Evolutionary conservation across 2,329 filamentous ascomycete species (phyloP).

Genomic region (Tricladium varicosporioides): DNA sequence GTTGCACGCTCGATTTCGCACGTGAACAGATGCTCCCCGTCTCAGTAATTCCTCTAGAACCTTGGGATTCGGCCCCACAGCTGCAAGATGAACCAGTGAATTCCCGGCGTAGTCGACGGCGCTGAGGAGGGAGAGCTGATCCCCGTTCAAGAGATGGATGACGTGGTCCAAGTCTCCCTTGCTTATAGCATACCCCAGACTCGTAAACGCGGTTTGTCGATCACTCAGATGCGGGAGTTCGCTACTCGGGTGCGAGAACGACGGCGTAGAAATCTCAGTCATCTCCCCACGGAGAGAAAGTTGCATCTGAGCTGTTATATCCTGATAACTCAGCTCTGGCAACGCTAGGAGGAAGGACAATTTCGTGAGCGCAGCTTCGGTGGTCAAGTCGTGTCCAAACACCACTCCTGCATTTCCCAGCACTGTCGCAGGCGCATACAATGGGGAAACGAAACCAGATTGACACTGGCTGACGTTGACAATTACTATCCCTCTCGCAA

Average conservation of each 20-base stretch:
- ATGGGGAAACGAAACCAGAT: constrained; percentile 53
- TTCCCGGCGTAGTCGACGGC: constrained; percentile 39
- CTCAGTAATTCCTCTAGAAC: constrained; percentile 58
- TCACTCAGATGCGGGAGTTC: constrained; percentile 36
- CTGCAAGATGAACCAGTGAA: constrained; percentile 39
- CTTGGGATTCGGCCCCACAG: constrained; percentile 44
- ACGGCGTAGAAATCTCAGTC: constrained; percentile 44
- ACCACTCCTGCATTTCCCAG: constrained; percentile 66
- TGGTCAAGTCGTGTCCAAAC: constrained; percentile 67
- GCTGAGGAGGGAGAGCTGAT: constrained; percentile 32
- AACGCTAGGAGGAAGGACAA: constrained; percentile 52
- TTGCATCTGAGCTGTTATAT: constrained; percentile 62
- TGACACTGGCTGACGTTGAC: constrained; percentile 68
- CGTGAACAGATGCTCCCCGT: constrained; percentile 65
- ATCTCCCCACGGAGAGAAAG: constrained; percentile 63
- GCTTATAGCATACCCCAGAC: constrained; percentile 61
- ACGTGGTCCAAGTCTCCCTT: constrained; percentile 51
- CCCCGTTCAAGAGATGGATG: constrained; percentile 28
- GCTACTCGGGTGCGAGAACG: constrained; percentile 54
- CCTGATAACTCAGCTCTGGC: constrained; percentile 52
- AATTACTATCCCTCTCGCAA: constrained; percentile 65
- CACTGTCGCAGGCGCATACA: constrained; percentile 58
- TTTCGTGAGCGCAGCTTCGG: constrained; percentile 46
- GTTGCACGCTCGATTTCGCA: constrained; percentile 62
- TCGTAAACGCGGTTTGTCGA: constrained; percentile 55